Evolutionary conservation across 2,329 filamentous ascomycete species (phyloP).

Genomic region (Akanthomyces dipterigenus): DNA sequence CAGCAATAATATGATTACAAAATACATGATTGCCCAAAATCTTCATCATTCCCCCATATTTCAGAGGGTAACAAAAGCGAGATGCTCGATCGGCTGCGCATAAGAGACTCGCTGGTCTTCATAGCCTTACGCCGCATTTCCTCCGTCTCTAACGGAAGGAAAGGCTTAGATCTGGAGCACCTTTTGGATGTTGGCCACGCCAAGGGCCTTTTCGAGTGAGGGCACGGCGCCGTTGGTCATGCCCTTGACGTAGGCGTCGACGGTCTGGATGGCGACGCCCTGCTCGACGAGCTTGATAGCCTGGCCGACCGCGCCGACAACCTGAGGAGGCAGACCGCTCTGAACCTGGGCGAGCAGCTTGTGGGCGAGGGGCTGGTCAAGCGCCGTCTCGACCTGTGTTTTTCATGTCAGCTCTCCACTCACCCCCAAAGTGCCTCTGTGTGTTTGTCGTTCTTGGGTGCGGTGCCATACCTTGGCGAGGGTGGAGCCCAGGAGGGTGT

Average conservation of each 20-base stretch:
- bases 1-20: neutral
- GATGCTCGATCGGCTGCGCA: neutral
- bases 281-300: conserved; percentile 18
- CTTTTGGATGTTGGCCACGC: conserved; percentile 15
- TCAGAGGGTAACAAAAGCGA: too few species aligned
- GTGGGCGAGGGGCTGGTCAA: conserved; percentile 16
- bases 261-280: conserved; percentile 16
- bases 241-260: conserved; percentile 18
- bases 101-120: neutral
- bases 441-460: neutral
- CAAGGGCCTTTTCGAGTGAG: conserved; percentile 17
- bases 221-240: conserved; percentile 16
- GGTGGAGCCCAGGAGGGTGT: conserved; percentile 14
- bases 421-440: too few species aligned
- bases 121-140: neutral
- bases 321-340: conserved; percentile 12
- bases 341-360: conserved; percentile 18
- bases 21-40: neutral
- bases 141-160: neutral
- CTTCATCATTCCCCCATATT: neutral
- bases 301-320: conserved; percentile 19
- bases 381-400: conserved; percentile 15
- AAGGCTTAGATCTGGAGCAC: conserved; percentile 10
- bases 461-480: conserved; percentile 14
- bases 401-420: neutral